A percentile compares a stretch with the other conserved stretches of the same genome.
Evolutionary conservation across 164 flowering plant species (phyloP).

Genomic region (Buxus sempervirens): DNA sequence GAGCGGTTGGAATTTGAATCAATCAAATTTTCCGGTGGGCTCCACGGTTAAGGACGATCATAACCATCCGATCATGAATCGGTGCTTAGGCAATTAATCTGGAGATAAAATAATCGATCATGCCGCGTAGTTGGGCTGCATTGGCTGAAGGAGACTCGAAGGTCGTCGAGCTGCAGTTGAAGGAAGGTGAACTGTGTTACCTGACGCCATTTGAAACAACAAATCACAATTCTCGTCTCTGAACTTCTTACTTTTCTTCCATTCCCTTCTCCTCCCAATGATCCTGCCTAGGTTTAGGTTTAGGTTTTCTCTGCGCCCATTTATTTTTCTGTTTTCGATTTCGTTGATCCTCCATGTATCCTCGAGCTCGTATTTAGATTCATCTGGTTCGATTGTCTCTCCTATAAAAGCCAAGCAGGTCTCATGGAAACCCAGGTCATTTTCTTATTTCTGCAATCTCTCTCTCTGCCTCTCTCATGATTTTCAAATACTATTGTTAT

Average conservation of each 20-base stretch:
- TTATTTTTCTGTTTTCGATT: conserved; percentile 24
- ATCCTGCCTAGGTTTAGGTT: conserved; percentile 13
- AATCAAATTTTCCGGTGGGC: too few relatives aligned
- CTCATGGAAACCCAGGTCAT: conserved; percentile 89
- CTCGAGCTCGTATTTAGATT: conserved; percentile 6
- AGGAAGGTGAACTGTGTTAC: too few relatives aligned
- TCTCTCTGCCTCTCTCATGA: conserved; percentile 2
- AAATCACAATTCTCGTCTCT: not conserved
- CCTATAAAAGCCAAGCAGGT: conserved; percentile 71
- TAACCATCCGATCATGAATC: too few relatives aligned
- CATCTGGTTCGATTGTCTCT: conserved; percentile 29
- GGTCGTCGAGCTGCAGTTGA: too few relatives aligned
- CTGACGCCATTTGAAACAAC: too few relatives aligned
- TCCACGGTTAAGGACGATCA: too few relatives aligned
- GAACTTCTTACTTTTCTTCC: too few relatives aligned
- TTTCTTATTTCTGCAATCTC: conserved; percentile 6
- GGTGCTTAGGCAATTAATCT: too few relatives aligned
- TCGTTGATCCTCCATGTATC: conserved; percentile 27
- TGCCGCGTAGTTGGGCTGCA: too few relatives aligned
- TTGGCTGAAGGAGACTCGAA: too few relatives aligned
- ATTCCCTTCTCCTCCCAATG: conserved; percentile 4
- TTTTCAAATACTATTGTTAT: not conserved
- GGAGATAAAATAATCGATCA: too few relatives aligned
- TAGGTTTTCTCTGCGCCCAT: conserved; percentile 9
- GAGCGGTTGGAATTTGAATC: too few relatives aligned